These are phyloP conservation scores for Colletotrichum tamarilloi DNA, from an alignment of 2,329 filamentous ascomycete species.

Conservation along the genomic window DNA sequence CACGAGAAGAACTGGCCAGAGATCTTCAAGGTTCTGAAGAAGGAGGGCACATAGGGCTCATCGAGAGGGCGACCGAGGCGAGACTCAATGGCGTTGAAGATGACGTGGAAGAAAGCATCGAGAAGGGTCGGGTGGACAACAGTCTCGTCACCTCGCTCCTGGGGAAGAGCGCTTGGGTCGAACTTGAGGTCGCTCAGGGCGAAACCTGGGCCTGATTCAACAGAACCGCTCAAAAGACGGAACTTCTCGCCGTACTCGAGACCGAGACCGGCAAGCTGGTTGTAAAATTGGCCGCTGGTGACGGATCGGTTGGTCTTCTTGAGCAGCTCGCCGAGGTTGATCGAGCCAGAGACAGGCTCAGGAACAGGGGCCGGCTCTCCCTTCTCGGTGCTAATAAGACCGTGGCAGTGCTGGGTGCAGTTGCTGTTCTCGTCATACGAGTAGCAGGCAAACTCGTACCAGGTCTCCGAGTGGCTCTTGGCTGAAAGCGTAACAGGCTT, in stretches of 20 bases:
- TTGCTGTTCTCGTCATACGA: conserved; percentile 41
- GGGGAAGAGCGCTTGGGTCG: background rate
- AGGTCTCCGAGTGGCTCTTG: conserved; percentile 39
- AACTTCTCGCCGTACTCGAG: conserved; percentile 41
- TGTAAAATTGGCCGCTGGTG: conserved; percentile 38
- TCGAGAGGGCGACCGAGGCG: conserved; percentile 38
- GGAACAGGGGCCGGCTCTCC: conserved; percentile 32
- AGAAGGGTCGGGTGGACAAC: conserved; percentile 40
- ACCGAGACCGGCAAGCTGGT: conserved; percentile 39
- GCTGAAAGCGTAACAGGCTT: conserved; percentile 37
- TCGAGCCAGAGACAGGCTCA: conserved; percentile 10
- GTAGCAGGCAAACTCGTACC: conserved; percentile 41
- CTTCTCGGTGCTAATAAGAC: conserved; percentile 37
- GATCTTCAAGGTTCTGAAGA: conserved; percentile 38
- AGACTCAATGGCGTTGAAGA: conserved; percentile 41
- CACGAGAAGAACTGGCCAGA: conserved; percentile 38
- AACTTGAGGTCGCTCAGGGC: background rate
- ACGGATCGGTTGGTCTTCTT: conserved; percentile 39
- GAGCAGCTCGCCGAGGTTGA: conserved; percentile 32
- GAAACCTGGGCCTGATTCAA: conserved; percentile 40
- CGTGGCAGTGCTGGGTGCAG: conserved; percentile 41
- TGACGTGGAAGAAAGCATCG: conserved; percentile 42
- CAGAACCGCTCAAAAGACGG: conserved; percentile 37
- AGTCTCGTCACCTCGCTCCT: conserved; percentile 37
- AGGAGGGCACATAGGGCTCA: conserved; percentile 42